Evolutionary conservation across 805 yeast genomes (phyloP), one percentile per base, ranked within the genome.

Genomic region (Clavispora phyllophila): DNA sequence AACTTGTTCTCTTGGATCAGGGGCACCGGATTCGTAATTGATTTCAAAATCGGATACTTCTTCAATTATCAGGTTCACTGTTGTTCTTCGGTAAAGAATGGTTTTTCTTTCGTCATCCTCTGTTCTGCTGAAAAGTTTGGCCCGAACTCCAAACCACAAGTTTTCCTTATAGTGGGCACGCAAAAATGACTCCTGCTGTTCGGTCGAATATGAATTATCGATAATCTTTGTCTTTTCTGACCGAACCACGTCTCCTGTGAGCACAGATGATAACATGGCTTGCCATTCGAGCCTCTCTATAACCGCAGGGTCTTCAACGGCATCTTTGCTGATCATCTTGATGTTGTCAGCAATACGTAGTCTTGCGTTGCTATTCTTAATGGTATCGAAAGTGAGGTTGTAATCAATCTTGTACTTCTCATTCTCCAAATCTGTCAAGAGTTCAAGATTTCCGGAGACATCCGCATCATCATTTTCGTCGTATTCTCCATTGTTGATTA

Each of bases 211-310:
- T 20, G 62, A 59, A 28, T 75, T 81, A 40, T 74, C 76, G 13
- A 78, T 80, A 42, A 86, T 72, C 61, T 82, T 82, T 4, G 87
- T 82, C 63, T 91, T 93, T 57, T 93, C 99, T 10, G 91, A 83
- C 27, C 84, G 78, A 17, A 93, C 89, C 41, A 93, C 96, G 62
- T 93, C 98, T 52, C 99, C 98, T 3, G 95, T 91, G 27, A 93
- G 75, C 3, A 93, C 98, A 3, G 89, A 76, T 9, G 86, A 76
- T 38, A 93, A 72, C 96, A 93, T 88, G 0, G 91, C 78, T 63
- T 93, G 98, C 99, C 99, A 93, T 63, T 89, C 96, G 10, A 90
- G 68, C 38, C 98, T 73, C 57, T 89, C 97, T 9, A 81, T 55
- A 7, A 83, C 80, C 12, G 67, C 66, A 1, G 76, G 74, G 50